Percentiles rank a stretch among this genome's conserved stretches.
phyloP scores from a whole-genome alignment of 2,329 filamentous ascomycete genomes.

The Penicillium occitanis region DNA sequence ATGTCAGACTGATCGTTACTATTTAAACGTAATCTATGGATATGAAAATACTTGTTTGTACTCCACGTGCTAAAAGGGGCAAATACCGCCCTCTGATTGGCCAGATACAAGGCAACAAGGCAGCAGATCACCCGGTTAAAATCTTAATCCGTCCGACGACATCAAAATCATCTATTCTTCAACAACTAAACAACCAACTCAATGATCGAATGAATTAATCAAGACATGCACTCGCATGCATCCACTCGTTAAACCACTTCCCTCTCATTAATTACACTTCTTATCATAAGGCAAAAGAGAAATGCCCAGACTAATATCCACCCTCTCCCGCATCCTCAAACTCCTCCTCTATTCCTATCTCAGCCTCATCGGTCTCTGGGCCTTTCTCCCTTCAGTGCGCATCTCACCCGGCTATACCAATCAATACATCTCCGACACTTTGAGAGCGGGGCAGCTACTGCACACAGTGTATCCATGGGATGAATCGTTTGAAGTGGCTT shows the following conservation, averaged over 20 bases:
- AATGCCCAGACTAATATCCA: slow-evolving; percentile 21
- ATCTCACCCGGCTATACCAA: background rate
- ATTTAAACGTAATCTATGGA: background rate
- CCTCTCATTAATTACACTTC: background rate
- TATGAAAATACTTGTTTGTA: background rate
- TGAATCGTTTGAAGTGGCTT: background rate
- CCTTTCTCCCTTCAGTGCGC: slow-evolving; percentile 16
- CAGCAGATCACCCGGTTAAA: background rate
- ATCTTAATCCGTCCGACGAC: background rate
- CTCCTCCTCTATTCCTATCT: slow-evolving; percentile 10
- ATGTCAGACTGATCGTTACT: slow-evolving; percentile 3
- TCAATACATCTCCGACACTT: background rate
- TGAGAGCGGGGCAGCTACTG: background rate
- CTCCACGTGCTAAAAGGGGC: background rate
- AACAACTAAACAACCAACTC: background rate
- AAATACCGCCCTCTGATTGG: background rate
- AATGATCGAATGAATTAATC: background rate
- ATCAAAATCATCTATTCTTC: background rate
- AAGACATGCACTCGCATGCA: slow-evolving; percentile 1
- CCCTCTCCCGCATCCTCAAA: slow-evolving; percentile 17
- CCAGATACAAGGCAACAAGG: background rate
- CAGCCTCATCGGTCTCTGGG: slow-evolving; percentile 17
- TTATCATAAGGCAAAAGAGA: too few relatives aligned
- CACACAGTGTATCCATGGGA: slow-evolving; percentile 15
- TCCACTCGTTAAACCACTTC: background rate